Evolutionary conservation across 2,329 filamentous ascomycete species (phyloP).

Genomic region (Penicillium psychrosexuale): DNA sequence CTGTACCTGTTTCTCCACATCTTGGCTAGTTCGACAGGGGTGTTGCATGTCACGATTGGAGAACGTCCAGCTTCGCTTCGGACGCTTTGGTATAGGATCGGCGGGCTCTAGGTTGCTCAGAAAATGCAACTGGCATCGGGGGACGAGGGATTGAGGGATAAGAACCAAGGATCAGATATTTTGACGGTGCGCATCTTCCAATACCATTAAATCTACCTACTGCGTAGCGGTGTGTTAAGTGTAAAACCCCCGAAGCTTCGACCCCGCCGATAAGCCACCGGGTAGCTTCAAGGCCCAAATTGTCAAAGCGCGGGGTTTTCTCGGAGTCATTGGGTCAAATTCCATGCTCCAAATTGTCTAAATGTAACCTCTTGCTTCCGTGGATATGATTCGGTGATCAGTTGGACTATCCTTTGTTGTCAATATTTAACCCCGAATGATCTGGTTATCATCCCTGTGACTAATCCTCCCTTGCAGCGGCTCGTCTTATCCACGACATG

Average conservation of each 20-base stretch:
- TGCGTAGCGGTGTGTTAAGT: not conserved
- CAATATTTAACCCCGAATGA: not conserved
- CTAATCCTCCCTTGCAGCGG: conserved; percentile 19
- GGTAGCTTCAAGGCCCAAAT: not conserved
- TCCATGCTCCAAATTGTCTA: not conserved
- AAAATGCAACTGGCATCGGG: not conserved
- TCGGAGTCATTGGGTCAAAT: not conserved
- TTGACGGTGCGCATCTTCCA: not conserved
- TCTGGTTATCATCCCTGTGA: not conserved
- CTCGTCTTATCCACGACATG: conserved; percentile 28
- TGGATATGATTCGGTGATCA: not conserved
- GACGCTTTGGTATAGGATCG: not conserved
- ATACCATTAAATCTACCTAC: not conserved
- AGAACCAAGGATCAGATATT: not conserved
- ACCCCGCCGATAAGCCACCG: conserved; percentile 13
- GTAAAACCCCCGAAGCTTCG: not conserved
- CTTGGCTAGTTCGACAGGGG: conserved; percentile 10
- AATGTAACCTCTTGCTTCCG: not conserved
- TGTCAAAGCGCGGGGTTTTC: not conserved
- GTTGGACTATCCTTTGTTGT: not conserved
- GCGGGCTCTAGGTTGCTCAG: not conserved
- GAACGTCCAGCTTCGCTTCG: not conserved
- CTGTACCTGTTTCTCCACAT: conserved; percentile 35
- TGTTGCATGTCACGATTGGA: conserved; percentile 5
- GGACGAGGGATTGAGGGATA: not conserved